These are phyloP conservation scores for Pseudopithomyces maydicus DNA, from an alignment of 2,329 filamentous ascomycete genomes.

Conservation along the genomic window DNA sequence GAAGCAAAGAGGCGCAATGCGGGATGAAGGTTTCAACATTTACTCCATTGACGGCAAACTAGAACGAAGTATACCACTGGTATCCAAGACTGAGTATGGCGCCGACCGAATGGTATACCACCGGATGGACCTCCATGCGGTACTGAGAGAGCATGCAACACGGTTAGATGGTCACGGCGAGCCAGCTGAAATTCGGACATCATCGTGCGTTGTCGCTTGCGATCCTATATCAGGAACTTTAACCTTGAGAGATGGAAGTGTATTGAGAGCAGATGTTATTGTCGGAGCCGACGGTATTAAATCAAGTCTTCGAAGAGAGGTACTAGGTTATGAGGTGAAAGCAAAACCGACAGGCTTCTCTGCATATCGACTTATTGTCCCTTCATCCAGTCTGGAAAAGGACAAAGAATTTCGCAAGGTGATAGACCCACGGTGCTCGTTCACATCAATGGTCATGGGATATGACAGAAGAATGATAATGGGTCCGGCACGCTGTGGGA, in stretches of 20 bases:
- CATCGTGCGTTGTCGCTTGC: conserved; percentile 50
- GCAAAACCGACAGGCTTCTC: conserved; percentile 45
- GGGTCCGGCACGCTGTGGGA: conserved; percentile 50
- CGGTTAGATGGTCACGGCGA: conserved; percentile 32
- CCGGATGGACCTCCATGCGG: conserved; percentile 48
- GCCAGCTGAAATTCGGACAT: conserved; percentile 45
- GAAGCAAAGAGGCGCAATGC: conserved; percentile 34
- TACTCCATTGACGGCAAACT: conserved; percentile 37
- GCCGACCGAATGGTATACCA: conserved; percentile 50
- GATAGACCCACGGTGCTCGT: conserved; percentile 46
- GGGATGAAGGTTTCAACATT: conserved; percentile 46
- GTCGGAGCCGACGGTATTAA: conserved; percentile 61
- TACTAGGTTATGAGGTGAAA: conserved; percentile 23
- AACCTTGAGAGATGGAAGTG: conserved; percentile 51
- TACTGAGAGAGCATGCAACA: conserved; percentile 52
- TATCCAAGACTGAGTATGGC: conserved; percentile 38
- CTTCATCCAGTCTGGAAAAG: conserved; percentile 23
- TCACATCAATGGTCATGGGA: conserved; percentile 55
- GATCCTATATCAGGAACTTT: conserved; percentile 48
- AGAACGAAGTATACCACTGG: conserved; percentile 39
- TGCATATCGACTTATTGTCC: conserved; percentile 47
- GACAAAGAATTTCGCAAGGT: conserved; percentile 26
- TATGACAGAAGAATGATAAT: conserved; percentile 52
- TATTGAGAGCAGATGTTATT: conserved; percentile 54
- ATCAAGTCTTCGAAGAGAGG: conserved; percentile 25